Evolutionary conservation across 306 rosid species (phyloP).

Genomic region (Vachellia collinsii): DNA sequence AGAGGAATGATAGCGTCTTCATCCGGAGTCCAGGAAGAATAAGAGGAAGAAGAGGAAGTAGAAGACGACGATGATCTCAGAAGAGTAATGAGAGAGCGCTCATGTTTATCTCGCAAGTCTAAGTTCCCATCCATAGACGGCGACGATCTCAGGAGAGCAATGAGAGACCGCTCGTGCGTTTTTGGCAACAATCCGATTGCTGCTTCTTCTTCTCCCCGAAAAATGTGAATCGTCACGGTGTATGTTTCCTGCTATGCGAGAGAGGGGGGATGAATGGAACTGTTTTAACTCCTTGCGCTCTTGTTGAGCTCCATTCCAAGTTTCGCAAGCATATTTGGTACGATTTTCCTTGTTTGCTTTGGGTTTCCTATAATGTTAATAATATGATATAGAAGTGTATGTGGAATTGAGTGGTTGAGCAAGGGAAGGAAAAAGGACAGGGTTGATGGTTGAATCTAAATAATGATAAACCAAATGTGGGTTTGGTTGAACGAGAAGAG

Average conservation of each 20-base stretch:
- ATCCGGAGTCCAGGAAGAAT: slow-evolving; percentile 21
- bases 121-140: background rate
- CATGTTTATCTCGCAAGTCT: slow-evolving; percentile 34
- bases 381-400: slow-evolving; percentile 18
- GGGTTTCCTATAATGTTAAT: background rate
- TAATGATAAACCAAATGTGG: slow-evolving; percentile 22
- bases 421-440: slow-evolving; percentile 39
- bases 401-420: slow-evolving; percentile 53
- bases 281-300: background rate
- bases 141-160: slow-evolving; percentile 30
- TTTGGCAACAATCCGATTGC: slow-evolving; percentile 19
- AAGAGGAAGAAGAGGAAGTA: slow-evolving; percentile 19
- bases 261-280: slow-evolving; percentile 30
- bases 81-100: slow-evolving; percentile 40
- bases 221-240: slow-evolving; percentile 11
- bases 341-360: background rate
- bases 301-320: slow-evolving; percentile 34
- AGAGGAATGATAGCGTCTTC: slow-evolving; percentile 28
- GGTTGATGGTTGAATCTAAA: slow-evolving; percentile 21
- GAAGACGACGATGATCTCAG: slow-evolving; percentile 42
- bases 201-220: slow-evolving; percentile 25
- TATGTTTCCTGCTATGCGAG: slow-evolving; percentile 2
- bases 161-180: slow-evolving; percentile 39
- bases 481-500: slow-evolving; percentile 38
- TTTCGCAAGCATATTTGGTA: background rate